A percentile compares a stretch with the other conserved stretches of the same genome.
phyloP scores from a whole-genome alignment of 495 filamentous ascomycete genomes.

The Aspergillus ellipticus region DNA sequence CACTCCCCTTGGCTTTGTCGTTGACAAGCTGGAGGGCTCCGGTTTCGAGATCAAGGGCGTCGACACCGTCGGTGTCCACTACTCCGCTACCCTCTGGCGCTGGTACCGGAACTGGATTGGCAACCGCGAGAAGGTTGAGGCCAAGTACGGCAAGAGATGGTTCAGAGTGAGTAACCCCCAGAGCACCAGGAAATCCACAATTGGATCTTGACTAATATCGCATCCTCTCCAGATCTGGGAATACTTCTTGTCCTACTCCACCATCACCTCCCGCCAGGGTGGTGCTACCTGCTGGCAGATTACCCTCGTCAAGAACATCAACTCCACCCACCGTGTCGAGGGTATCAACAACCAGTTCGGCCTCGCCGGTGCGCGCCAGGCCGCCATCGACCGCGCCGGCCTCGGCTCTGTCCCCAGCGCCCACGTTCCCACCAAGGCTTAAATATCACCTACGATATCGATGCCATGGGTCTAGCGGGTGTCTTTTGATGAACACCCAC shows the following conservation, averaged over 20 bases:
- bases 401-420: slow-evolving; percentile 40
- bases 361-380: slow-evolving; percentile 63
- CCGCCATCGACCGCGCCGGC: slow-evolving; percentile 35
- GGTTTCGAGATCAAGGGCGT: slow-evolving; percentile 60
- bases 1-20: slow-evolving; percentile 62
- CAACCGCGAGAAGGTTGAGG: slow-evolving; percentile 90
- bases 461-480: not conserved
- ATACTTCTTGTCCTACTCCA: slow-evolving; percentile 91
- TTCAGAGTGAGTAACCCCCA: slow-evolving; percentile 71
- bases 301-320: slow-evolving; percentile 94
- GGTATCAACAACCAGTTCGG: slow-evolving; percentile 73
- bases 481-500: not conserved
- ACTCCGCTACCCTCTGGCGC: slow-evolving; percentile 93
- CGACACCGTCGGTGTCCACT: slow-evolving; percentile 93
- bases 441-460: not conserved
- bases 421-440: slow-evolving; percentile 35
- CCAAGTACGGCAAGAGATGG: slow-evolving; percentile 94
- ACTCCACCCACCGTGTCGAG: slow-evolving; percentile 90
- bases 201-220: slow-evolving; percentile 15
- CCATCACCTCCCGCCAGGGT: slow-evolving; percentile 91
- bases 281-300: slow-evolving; percentile 95
- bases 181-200: not conserved
- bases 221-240: slow-evolving; percentile 80
- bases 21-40: slow-evolving; percentile 62
- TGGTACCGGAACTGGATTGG: slow-evolving; percentile 99